Percentiles rank a stretch among this genome's conserved stretches.
Conservation (phyloP, 2,329 filamentous ascomycete genomes). For the Harringtonia lauricola region DNA sequence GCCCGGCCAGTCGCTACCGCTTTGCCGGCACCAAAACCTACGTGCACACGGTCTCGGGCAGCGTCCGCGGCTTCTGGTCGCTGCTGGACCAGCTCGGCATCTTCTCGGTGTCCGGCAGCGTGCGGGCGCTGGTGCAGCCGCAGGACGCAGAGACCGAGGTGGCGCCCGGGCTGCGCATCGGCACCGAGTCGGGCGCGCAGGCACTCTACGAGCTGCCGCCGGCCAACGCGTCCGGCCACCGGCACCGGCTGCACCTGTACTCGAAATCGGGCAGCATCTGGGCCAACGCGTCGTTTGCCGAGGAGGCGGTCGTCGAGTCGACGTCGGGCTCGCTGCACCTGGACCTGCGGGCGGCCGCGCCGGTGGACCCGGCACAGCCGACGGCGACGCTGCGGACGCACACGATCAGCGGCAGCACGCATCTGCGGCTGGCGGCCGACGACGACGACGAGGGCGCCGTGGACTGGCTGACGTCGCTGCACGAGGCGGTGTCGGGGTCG, state of each 20-base stretch:
- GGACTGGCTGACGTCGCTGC: background rate
- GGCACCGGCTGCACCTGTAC: slow-evolving; percentile 35
- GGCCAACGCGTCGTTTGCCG: slow-evolving; percentile 28
- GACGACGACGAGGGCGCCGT: background rate
- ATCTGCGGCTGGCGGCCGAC: too few species aligned
- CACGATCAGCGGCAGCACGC: slow-evolving; percentile 31
- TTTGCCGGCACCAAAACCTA: slow-evolving; percentile 24
- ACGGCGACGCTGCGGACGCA: slow-evolving; percentile 23
- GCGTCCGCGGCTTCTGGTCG: slow-evolving; percentile 37
- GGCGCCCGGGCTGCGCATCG: slow-evolving; percentile 29
- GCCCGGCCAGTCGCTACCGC: slow-evolving; percentile 14
- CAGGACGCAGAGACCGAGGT: slow-evolving; percentile 23
- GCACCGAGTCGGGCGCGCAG: slow-evolving; percentile 32
- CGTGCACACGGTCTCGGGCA: slow-evolving; percentile 30
- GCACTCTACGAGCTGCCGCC: slow-evolving; percentile 16
- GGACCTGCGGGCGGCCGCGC: slow-evolving; percentile 31
- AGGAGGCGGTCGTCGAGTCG: slow-evolving; percentile 22
- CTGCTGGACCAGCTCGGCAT: slow-evolving; percentile 36
- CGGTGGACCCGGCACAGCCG: slow-evolving; percentile 12
- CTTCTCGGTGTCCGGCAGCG: slow-evolving; percentile 30
- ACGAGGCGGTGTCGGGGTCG: background rate
- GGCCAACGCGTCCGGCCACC: slow-evolving; percentile 22
- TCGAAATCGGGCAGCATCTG: slow-evolving; percentile 33
- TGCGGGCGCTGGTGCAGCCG: slow-evolving; percentile 24
- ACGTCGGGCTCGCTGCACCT: slow-evolving; percentile 30